Conservation (phyloP, 2,329 filamentous ascomycete genomes). For the Tolypocladium cylindrosporum region DNA sequence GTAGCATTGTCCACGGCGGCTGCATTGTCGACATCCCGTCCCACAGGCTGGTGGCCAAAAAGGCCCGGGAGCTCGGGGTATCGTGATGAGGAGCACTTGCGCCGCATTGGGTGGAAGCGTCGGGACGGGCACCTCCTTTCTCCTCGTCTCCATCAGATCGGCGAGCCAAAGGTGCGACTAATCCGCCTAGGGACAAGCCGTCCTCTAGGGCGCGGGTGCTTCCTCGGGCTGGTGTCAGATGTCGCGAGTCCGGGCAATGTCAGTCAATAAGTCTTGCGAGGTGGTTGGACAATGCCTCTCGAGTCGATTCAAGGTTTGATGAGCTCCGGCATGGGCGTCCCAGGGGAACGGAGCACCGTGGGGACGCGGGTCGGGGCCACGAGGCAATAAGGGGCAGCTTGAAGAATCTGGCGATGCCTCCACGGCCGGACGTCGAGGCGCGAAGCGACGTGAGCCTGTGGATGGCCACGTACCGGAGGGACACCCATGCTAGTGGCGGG, state of each 20-base stretch:
- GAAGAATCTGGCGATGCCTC: constrained; percentile 1
- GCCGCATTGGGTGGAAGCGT: not conserved
- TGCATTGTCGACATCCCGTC: not conserved
- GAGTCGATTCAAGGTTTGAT: constrained; percentile 5
- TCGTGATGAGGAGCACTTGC: not conserved
- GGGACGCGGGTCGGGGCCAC: not conserved
- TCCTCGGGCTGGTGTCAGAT: constrained; percentile 11
- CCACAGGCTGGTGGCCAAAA: not conserved
- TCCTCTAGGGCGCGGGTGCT: constrained; percentile 5
- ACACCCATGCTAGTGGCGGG: constrained; percentile 8
- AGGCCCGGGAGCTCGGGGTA: not conserved
- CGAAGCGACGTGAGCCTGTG: constrained; percentile 11
- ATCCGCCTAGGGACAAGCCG: constrained; percentile 7
- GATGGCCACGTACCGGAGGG: constrained; percentile 3
- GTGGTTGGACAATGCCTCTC: constrained; percentile 19
- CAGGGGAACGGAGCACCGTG: not conserved
- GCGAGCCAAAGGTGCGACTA: not conserved
- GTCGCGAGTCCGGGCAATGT: not conserved
- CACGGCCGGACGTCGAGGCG: constrained; percentile 1
- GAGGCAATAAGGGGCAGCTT: not conserved
- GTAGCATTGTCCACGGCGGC: not conserved
- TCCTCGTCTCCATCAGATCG: not conserved
- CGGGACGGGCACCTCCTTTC: not conserved
- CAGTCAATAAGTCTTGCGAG: constrained; percentile 10
- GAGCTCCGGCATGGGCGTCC: not conserved